Conservation (phyloP, 73 alveolate species). For the Paramecium pentaurelia region DNA sequence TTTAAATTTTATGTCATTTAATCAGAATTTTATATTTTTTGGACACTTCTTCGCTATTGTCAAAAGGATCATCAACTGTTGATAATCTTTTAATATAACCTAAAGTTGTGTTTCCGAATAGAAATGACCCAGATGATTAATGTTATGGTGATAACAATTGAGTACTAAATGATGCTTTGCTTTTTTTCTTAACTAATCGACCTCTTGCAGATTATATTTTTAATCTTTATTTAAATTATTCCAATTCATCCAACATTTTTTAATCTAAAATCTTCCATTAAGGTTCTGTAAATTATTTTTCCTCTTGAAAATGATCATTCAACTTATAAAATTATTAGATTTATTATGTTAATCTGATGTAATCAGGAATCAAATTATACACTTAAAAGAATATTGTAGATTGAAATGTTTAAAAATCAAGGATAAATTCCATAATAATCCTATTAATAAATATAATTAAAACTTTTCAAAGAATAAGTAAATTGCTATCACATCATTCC, state of each 20-base stretch:
- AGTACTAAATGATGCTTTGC: not conserved
- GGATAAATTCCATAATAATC: not conserved
- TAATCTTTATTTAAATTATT: not conserved
- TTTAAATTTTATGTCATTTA: not conserved
- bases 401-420: not conserved
- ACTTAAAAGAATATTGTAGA: not conserved
- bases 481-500: slow-evolving; percentile 33
- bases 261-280: not conserved
- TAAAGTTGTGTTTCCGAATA: not conserved
- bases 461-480: not conserved
- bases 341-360: not conserved
- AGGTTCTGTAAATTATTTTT: not conserved
- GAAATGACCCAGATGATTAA: not conserved
- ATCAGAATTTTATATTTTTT: not conserved
- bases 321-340: not conserved
- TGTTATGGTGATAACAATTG: not conserved
- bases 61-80: slow-evolving; percentile 26
- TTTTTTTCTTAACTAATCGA: not conserved
- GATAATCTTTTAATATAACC: slow-evolving; percentile 28
- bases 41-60: not conserved
- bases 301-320: not conserved
- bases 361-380: not conserved
- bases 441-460: not conserved
- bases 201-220: not conserved
- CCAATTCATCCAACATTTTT: not conserved